Conservation (phyloP, 2,329 filamentous ascomycete genomes). For the Pezicula radicicola region DNA sequence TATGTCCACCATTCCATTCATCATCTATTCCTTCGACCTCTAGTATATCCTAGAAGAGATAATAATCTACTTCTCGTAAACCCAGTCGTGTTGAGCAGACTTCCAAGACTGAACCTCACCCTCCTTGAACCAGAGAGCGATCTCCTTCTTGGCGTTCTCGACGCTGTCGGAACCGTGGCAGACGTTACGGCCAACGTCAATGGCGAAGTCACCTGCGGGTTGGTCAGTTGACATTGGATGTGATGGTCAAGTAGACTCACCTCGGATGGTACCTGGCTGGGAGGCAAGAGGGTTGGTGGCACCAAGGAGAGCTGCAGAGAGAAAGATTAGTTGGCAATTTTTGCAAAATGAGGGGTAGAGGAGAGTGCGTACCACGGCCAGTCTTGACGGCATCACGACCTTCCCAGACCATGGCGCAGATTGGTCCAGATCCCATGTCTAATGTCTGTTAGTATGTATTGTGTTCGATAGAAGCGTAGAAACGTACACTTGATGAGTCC, state of each 20-base stretch:
- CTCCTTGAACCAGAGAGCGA: conserved; percentile 95
- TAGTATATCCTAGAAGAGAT: conserved; percentile 11
- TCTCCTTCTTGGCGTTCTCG: conserved; percentile 99
- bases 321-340: conserved; percentile 15
- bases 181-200: conserved; percentile 94
- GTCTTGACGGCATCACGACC: conserved; percentile 99
- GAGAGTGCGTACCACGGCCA: conserved; percentile 68
- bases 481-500: conserved; percentile 85
- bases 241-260: conserved; percentile 46
- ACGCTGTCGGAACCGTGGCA: conserved; percentile 99
- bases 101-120: conserved; percentile 85
- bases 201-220: conserved; percentile 67
- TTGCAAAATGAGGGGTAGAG: conserved; percentile 1
- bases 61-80: conserved; percentile 79
- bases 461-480: conserved; percentile 6
- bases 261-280: conserved; percentile 95
- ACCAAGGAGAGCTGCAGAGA: conserved; percentile 73
- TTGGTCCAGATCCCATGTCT: conserved; percentile 98
- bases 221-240: background rate
- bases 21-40: background rate
- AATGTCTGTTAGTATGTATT: conserved; percentile 19
- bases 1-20: background rate
- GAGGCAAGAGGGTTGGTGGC: conserved; percentile 98
- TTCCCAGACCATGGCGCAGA: conserved; percentile 99
- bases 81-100: conserved; percentile 81